Percentiles rank a stretch among this genome's conserved stretches.
Evolutionary conservation across 164 flowering plant genomes (phyloP).

Genomic region (Berberis thunbergii): DNA sequence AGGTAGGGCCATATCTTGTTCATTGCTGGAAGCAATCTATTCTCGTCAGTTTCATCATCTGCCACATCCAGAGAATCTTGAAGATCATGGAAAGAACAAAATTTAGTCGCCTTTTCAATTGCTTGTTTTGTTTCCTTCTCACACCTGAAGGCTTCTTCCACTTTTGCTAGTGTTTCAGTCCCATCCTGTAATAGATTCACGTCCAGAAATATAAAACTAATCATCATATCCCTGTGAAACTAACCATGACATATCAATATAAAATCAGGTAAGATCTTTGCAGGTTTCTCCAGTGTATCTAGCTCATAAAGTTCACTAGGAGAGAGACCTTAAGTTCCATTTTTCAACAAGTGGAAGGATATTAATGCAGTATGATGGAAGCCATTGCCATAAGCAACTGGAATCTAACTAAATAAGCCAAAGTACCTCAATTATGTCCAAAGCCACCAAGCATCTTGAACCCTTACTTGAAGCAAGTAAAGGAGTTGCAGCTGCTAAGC

Average conservation of each 20-base stretch:
- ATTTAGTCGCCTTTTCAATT: slow-evolving; percentile 30
- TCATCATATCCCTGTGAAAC: background rate
- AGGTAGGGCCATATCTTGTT: slow-evolving; percentile 91
- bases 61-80: slow-evolving; percentile 52
- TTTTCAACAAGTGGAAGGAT: too few relatives aligned
- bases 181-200: slow-evolving; percentile 44
- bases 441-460: slow-evolving; percentile 51
- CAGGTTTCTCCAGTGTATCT: too few relatives aligned
- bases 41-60: slow-evolving; percentile 67
- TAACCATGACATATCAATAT: background rate
- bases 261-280: background rate
- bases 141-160: slow-evolving; percentile 66
- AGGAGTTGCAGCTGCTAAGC: slow-evolving; percentile 64
- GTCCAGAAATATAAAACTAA: background rate
- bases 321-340: too few relatives aligned
- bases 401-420: background rate
- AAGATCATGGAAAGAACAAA: slow-evolving; percentile 49
- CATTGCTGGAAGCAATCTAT: slow-evolving; percentile 90
- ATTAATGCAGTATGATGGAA: too few relatives aligned
- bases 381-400: too few relatives aligned
- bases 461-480: slow-evolving; percentile 61
- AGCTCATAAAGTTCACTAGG: too few relatives aligned
- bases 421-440: slow-evolving; percentile 68
- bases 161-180: slow-evolving; percentile 53
- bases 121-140: slow-evolving; percentile 54